Evolutionary conservation across 306 rosid genomes (phyloP), one percentile per base, ranked within the genome.

Genomic region (Quercus cerris): DNA sequence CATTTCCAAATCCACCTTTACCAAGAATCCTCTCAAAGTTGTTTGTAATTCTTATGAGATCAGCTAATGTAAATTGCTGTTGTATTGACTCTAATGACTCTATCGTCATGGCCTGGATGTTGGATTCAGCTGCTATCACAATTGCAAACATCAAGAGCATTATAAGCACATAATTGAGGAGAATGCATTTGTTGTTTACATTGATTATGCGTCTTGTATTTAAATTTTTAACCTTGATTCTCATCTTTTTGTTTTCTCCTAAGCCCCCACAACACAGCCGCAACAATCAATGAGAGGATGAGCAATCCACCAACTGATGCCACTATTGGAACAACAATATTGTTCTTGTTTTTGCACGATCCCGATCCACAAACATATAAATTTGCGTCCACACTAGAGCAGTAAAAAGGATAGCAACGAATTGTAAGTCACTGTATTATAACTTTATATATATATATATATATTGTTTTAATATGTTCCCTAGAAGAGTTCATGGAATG

Each of bases 1-100:
- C 92, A 11, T 71, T 77, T 72, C 92, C 94, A 73, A 74, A 85
- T 46, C 89, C 92, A 70, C 94, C 94, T 75, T 76, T 82, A 3
- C 94, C 94, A 13, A 90, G 67, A 75, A 85, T 25, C 69, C 68
- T 77, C 61, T 76, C 25, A n/a, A 88, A 85, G 86, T 88, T 84
- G 51, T 81, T 77, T 17, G 88, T 86, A 28, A 88, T 86, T 28
- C n/a, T 62, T 57, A 71, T 27, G 35, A 86, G 61, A 78, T 86
- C 86, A 44, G 88, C 54, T 71, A 81, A 81, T 5, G 87, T 73
- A 77, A 86, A 88, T 5, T 84, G 82, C 8, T 56, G 71, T 41
- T 85, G 78, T 27, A 52, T 74, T 56, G 83, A 38, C 82, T 84
- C 86, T 5, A 85, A 56, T 44, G 73, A 35, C 69, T 75, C 35